Base-by-base conservation (phyloP, 2,329 filamentous ascomycete genomes). In the Botrytis tulipae region DNA sequence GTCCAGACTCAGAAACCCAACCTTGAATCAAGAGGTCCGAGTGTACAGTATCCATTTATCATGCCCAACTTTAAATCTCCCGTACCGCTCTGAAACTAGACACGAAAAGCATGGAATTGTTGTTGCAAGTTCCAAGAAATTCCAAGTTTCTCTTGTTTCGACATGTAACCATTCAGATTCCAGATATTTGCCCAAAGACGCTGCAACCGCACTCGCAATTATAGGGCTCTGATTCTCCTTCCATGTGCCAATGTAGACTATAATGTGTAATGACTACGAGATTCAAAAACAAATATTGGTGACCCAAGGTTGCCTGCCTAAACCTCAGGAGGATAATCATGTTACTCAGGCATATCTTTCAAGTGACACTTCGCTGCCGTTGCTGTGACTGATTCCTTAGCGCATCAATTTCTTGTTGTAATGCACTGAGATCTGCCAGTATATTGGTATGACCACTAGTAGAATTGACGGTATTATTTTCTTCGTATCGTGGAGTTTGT, bases 391-490 rank as follows among this genome's bases (percentile, higher is more conserved):
- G 82, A 12, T 83, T 85, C 78, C 87, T 84, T 62, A 92, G 79
- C 6, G 88, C 91, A 82, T 95, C 92, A 57, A 95, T 92, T 79
- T 95, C 93, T 79, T 87, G 87, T 82, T 93, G 92, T 75, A 95
- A 82, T 35, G 90, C 89, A 65, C 89, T 87, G 72, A 95, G 82
- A 80, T 95, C 92, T 1, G 91, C 91, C 76, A 95, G 82, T 74
- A 95, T 93, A 79, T 92, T 29, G 54, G 42, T 88, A 60, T 82
- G 81, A 1, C 84, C 82, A 70, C 83, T 82, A 80, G 79, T 84
- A 20, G 57, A 16, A 32, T 37, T 60, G 12, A 35, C 37, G 44
- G 22, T 22, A 18, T 9, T 60, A 2, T 32, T n/a, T 10, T 72
- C 71, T 80, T 77, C 82, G 80, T 40, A 63, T 77, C 44, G 80